Evolutionary conservation across 148 eudicot genomes (phyloP), one percentile per base, ranked within the genome.

Genomic region (Linanthus parryae): DNA sequence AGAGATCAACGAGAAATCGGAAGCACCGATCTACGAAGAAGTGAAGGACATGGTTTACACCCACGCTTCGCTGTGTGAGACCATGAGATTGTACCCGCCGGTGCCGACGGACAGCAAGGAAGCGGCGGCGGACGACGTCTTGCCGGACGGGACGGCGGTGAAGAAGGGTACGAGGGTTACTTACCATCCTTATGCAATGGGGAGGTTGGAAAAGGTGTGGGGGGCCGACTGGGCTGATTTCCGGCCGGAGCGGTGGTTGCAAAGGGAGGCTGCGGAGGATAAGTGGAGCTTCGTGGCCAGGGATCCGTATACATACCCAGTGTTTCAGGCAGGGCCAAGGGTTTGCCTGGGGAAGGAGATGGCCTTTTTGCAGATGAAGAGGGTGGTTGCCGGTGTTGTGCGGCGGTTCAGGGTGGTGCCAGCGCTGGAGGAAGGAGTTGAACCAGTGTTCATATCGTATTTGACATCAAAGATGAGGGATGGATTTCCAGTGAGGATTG

Each of bases 271-370:
- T 13, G 10, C 7, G 20, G 45, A 42, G 8, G 20, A 11, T 1
- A 42, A 23, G 3, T 9, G 15, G 30, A 24, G 26, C 13, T 46
- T 22, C 26, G 50, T 22, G 16, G 15, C 50, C 0, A 46, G 14
- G 50, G 30, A 46, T 46, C 0, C 50, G 9, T 46, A 13, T 46
- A 18, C 26, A 1, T 46, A 46, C 14, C 50, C 50, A 11, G 50
- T 46, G 3, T 46, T 46, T 46, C 50, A 46, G 1, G 50, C 50
- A 31, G 50, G 50, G 29, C 50, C 50, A 3, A 46, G 50, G 7
- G 14, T 46, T 1, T 46, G 50, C 14, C 3, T 46, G 4, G 50
- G 50, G 29, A 46, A 46, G 26, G 50, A 42, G 5, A 42, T 42
- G 45, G 45, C 45, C 4, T 42, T 16, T 16, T 42, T 42, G 20